phyloP scores from a whole-genome alignment of 2,329 filamentous ascomycete genomes.

The Fusarium illudens region DNA sequence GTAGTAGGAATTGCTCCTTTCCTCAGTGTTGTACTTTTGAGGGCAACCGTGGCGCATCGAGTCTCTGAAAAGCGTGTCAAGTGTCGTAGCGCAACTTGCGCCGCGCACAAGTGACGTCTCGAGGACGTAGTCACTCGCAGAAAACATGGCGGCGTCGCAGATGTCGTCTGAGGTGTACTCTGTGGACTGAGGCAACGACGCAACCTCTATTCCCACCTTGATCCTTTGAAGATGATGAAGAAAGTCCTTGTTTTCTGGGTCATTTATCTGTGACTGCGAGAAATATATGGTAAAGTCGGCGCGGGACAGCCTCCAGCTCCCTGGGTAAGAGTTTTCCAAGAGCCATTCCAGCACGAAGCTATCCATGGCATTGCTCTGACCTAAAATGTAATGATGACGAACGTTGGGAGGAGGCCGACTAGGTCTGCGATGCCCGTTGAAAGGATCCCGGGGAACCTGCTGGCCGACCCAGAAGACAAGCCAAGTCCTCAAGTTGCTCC shows the following conservation, averaged over 20 bases:
- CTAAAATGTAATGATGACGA: background rate
- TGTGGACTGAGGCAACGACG: background rate
- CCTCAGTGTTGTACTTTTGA: background rate
- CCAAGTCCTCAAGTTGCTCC: background rate
- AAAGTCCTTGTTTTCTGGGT: background rate
- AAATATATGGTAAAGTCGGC: background rate
- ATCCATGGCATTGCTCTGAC: background rate
- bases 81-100: background rate
- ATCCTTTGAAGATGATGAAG: background rate
- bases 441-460: background rate
- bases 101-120: background rate
- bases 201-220: background rate
- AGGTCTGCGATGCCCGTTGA: background rate
- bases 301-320: background rate
- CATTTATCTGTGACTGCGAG: background rate
- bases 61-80: background rate
- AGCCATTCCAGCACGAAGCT: background rate
- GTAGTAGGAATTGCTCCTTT: background rate
- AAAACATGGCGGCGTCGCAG: background rate
- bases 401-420: background rate
- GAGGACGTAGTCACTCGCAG: background rate
- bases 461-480: background rate
- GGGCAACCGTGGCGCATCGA: background rate
- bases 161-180: background rate
- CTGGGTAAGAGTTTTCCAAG: background rate